Conservation (phyloP, 176 grass and related monocot species). For the Bromus sterilis region DNA sequence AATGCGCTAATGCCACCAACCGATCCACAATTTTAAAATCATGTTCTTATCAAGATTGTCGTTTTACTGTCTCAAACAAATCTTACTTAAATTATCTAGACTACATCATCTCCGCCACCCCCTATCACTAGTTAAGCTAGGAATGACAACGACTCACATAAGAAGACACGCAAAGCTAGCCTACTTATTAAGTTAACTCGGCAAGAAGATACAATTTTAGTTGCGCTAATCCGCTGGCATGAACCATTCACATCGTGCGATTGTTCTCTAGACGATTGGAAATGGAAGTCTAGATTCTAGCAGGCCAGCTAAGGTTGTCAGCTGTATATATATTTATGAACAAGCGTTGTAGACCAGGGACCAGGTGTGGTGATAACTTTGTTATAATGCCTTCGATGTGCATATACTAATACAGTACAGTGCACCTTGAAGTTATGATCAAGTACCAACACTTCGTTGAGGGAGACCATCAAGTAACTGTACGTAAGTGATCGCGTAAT, state of each 20-base stretch:
- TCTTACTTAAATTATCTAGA: not conserved
- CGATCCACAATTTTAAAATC: not conserved
- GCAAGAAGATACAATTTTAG: not conserved
- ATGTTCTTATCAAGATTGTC: slow-evolving; percentile 33
- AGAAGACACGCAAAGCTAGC: not conserved
- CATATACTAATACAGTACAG: not conserved
- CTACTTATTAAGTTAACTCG: not conserved
- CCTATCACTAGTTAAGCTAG: not conserved
- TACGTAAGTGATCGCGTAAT: not conserved
- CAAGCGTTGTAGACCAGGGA: slow-evolving; percentile 19
- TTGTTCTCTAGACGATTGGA: not conserved
- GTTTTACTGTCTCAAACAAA: slow-evolving; percentile 40
- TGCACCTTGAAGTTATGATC: not conserved
- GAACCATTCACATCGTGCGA: not conserved
- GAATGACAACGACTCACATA: slow-evolving; percentile 6
- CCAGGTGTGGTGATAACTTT: slow-evolving; percentile 17
- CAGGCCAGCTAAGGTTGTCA: not conserved
- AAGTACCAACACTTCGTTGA: not conserved
- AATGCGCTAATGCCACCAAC: not conserved
- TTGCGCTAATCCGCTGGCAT: not conserved
- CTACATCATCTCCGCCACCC: slow-evolving; percentile 21
- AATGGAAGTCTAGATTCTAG: not conserved
- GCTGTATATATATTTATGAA: not conserved
- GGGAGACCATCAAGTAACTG: not conserved
- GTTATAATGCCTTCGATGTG: not conserved